Percentiles rank a stretch among this genome's conserved stretches.
phyloP scores from a whole-genome alignment of 345 rosid genomes.

The Microcos paniculata region DNA sequence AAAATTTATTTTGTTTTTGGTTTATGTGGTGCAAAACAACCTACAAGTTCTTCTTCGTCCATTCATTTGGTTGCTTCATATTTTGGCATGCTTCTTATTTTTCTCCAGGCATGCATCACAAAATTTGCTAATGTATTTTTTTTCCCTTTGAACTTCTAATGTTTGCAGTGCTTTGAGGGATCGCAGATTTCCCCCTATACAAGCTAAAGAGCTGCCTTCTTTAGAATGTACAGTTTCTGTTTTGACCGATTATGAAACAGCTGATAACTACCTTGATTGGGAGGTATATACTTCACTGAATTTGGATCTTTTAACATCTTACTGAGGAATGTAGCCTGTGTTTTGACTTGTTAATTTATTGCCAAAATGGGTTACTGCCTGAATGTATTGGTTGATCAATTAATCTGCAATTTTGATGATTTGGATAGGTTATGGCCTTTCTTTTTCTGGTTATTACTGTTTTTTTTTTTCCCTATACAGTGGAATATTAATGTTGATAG shows the following conservation, averaged over 20 bases:
- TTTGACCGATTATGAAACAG: slow-evolving; percentile 75
- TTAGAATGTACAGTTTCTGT: slow-evolving; percentile 94
- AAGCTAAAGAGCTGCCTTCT: slow-evolving; percentile 83
- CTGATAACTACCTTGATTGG: slow-evolving; percentile 88
- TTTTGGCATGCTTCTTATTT: neutral
- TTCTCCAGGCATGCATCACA: neutral
- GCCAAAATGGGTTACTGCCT: neutral
- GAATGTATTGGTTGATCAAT: neutral
- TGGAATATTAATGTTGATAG: neutral
- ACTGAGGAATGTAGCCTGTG: neutral
- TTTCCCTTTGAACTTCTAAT: neutral
- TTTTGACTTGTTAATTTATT: neutral
- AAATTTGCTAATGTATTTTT: neutral
- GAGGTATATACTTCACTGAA: slow-evolving; percentile 57
- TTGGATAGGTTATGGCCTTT: neutral
- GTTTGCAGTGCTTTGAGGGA: slow-evolving; percentile 89
- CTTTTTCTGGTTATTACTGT: neutral
- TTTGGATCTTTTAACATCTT: slow-evolving; percentile 6
- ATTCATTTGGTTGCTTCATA: neutral
- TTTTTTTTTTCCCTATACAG: neutral
- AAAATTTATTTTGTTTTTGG: neutral
- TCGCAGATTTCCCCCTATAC: slow-evolving; percentile 93
- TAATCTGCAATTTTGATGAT: neutral
- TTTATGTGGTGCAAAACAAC: neutral
- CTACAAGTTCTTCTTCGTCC: neutral